Evolutionary conservation across 208 protist species (phyloP), one percentile per base, ranked within the genome.

Genomic region (Trypanosomatidae sp.): DNA sequence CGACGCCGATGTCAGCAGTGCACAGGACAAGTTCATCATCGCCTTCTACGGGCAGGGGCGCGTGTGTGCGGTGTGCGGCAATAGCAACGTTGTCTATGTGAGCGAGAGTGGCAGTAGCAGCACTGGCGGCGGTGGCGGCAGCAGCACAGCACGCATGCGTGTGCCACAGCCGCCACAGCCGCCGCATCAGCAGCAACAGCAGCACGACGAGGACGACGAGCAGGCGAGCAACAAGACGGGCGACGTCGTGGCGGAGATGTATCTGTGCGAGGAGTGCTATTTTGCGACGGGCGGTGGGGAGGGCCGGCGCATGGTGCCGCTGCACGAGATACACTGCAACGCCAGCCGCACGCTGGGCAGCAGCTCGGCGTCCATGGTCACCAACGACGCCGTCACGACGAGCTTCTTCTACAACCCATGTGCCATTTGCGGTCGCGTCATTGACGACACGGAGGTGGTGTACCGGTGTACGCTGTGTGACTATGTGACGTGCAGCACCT

Each of bases 361-460:
- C 11, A 54, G 48, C 50, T 69, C 54, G 16, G 51, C 57, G 42
- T 70, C 50, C 38, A 51, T 48, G 0, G 21, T 68, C 5, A 61
- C 43, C 6, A 59, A 49, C 11, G 64, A 78, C 8, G 61, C 61
- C 22, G 63, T 50, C 1, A 40, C 48, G 15, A 87, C 66, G 53
- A 73, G 56, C 15, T 44, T 90, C n/a, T 83, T 91, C 38, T 88
- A 84, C 56, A 51, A 72, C 26, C 82, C 82, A 3, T 91, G 82
- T 56, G 50, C 35, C 21, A 24, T 52, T 18, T 91, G 82, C 42
- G 30, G 35, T 2, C 64, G 70, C 16, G 44, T 52, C 22, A 87
- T 91, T 38, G 59, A 67, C 25, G 82, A 91, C 56, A 52, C 42
- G 2, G 82, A 91, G 38, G 26, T 46, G 4, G 71, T 91, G 27